Conservation (phyloP, 169 alveolate species). For the Plasmodium vivax region DNA sequence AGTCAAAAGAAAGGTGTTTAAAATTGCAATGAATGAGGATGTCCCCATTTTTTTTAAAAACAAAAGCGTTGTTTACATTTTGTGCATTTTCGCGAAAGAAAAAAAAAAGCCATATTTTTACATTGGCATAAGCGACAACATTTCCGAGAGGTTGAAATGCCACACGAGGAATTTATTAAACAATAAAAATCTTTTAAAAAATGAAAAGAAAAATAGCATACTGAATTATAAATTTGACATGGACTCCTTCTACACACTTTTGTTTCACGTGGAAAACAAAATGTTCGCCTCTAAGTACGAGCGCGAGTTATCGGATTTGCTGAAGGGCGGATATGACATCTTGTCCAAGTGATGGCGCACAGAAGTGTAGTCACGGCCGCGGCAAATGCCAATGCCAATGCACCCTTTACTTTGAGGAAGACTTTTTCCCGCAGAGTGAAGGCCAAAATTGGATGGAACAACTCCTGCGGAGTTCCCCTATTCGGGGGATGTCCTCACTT, state of each 20-base stretch:
- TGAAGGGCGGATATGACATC: constrained; percentile 19
- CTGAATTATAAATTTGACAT: constrained; percentile 56
- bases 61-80: constrained; percentile 71
- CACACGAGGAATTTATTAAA: constrained; percentile 70
- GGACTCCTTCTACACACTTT: constrained; percentile 37
- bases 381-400: too few relatives aligned
- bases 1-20: constrained; percentile 10
- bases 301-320: constrained; percentile 25
- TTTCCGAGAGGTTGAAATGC: constrained; percentile 65
- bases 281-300: constrained; percentile 55
- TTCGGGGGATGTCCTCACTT: background rate
- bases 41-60: constrained; percentile 71
- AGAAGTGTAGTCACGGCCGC: background rate
- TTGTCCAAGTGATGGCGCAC: constrained; percentile 12
- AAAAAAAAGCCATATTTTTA: constrained; percentile 57
- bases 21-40: constrained; percentile 68
- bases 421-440: background rate
- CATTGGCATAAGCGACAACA: constrained; percentile 75
- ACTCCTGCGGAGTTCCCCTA: background rate
- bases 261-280: constrained; percentile 71
- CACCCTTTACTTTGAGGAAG: background rate
- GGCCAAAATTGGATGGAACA: background rate
- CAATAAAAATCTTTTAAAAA: constrained; percentile 70
- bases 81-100: constrained; percentile 37
- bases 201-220: constrained; percentile 39